phyloP scores from a whole-genome alignment of 345 rosid genomes.

The Pelargonium nanum region DNA sequence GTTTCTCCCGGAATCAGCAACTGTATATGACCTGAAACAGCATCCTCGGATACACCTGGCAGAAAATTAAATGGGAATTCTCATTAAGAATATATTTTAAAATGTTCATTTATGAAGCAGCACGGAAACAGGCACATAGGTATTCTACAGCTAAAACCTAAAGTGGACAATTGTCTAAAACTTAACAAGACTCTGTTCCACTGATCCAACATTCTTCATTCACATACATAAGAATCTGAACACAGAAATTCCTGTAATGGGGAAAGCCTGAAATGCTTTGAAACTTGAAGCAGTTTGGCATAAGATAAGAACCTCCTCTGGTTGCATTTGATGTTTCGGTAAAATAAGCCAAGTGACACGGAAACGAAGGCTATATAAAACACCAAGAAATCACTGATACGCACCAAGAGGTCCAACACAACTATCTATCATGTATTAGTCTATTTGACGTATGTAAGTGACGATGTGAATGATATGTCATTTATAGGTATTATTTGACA shows the following conservation, averaged over 20 bases:
- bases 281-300: neutral
- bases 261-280: neutral
- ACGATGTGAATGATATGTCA: no score
- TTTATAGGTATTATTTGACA: no score
- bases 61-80: conserved; percentile 5
- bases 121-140: no score
- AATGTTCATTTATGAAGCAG: no score
- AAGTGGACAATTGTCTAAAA: no score
- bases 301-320: neutral
- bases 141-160: no score
- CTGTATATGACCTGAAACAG: conserved; percentile 95
- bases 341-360: neutral
- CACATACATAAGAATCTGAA: neutral
- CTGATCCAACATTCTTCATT: neutral
- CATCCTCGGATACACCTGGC: conserved; percentile 96
- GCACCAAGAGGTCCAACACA: neutral
- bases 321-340: neutral
- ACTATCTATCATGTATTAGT: neutral
- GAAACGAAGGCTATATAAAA: neutral
- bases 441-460: neutral
- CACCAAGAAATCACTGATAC: neutral
- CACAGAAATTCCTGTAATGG: neutral
- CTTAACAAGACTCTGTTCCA: no score
- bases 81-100: neutral
- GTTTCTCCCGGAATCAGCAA: conserved; percentile 89